Conservation (phyloP, 2,329 filamentous ascomycete genomes). For the Cladophialophora immunda region DNA sequence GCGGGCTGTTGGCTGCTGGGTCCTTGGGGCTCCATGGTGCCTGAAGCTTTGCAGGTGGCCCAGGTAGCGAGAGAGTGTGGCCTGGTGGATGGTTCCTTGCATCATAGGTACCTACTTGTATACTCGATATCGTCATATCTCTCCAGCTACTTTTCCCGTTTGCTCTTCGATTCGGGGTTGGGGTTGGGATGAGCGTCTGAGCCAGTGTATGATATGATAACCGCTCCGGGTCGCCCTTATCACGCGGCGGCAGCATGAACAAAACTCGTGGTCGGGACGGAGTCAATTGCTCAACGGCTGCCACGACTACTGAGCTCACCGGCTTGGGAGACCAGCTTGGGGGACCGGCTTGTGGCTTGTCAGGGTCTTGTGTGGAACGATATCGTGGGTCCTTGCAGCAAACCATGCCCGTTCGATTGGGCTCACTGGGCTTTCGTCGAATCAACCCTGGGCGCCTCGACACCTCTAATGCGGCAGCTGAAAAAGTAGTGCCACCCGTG, state of each 20-base stretch:
- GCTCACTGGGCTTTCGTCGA: not conserved
- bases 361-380: slow-evolving; percentile 17
- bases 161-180: not conserved
- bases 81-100: not conserved
- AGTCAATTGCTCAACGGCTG: not conserved
- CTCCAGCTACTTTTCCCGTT: not conserved
- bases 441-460: slow-evolving; percentile 20
- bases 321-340: not conserved
- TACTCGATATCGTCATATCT: not conserved
- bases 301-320: slow-evolving; percentile 6
- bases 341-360: slow-evolving; percentile 16
- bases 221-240: not conserved
- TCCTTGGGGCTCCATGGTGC: not conserved
- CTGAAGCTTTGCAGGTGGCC: not conserved
- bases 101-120: not conserved
- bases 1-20: too few relatives aligned
- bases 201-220: not conserved
- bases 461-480: slow-evolving; percentile 20
- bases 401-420: not conserved
- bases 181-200: too few relatives aligned
- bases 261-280: not conserved
- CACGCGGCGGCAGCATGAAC: not conserved
- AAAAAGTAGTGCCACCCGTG: slow-evolving; percentile 8
- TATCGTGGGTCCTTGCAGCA: slow-evolving; percentile 18
- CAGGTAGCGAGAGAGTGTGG: not conserved